phyloP scores from a whole-genome alignment of 192 early-diverging fungal genomes.

The Umbelopsis sp. region DNA sequence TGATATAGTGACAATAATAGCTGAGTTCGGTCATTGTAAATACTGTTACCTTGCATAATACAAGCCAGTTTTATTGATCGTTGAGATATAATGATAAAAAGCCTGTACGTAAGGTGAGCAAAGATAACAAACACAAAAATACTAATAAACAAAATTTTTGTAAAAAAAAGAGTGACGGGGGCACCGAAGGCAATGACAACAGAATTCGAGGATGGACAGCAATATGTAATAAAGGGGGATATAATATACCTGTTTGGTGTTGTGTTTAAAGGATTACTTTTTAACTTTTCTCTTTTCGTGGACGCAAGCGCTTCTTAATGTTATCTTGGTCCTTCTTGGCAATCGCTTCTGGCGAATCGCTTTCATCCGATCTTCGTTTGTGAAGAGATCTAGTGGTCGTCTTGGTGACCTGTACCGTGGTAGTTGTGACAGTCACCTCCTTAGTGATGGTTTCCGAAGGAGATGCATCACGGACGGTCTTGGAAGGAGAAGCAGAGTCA shows the following conservation, averaged over 20 bases:
- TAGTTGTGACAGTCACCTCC: background rate
- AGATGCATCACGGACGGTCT: background rate
- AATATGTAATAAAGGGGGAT: conserved; percentile 1
- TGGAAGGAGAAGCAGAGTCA: too few relatives aligned
- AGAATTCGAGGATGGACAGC: background rate
- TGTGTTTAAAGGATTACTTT: background rate
- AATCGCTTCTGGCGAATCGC: background rate
- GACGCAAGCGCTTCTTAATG: conserved; percentile 5
- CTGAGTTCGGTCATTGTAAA: too few relatives aligned
- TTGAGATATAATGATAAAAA: too few relatives aligned
- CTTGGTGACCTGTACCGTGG: background rate
- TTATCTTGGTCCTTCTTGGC: background rate
- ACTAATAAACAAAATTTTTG: background rate
- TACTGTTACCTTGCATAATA: too few relatives aligned
- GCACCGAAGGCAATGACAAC: background rate
- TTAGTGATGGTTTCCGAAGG: background rate
- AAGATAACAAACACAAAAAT: background rate
- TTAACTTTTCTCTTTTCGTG: conserved; percentile 4
- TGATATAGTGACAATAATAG: too few relatives aligned
- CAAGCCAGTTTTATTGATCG: too few relatives aligned
- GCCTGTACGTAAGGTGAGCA: background rate
- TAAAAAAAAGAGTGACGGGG: background rate
- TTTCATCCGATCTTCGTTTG: conserved; percentile 5
- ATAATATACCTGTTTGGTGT: background rate
- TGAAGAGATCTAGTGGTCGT: background rate